A percentile compares a stretch with the other conserved stretches of the same genome.
phyloP scores from a whole-genome alignment of 2,329 filamentous ascomycete genomes.

The Claviceps sp. region DNA sequence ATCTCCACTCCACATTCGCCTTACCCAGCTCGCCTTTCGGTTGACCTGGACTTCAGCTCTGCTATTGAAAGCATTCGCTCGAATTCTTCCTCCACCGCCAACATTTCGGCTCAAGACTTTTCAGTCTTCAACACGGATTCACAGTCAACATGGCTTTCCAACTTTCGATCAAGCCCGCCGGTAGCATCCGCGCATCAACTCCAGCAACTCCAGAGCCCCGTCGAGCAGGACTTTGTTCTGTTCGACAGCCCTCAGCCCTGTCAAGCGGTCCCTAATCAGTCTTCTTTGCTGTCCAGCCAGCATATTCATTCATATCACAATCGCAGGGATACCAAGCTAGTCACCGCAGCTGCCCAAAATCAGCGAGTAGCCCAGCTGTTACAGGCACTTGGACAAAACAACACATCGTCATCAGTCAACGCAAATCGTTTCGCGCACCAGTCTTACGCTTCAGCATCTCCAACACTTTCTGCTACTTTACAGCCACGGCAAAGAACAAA shows the following conservation, averaged over 20 bases:
- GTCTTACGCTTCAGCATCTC: conserved; percentile 56
- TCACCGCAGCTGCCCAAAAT: conserved; percentile 33
- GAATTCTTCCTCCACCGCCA: conserved; percentile 41
- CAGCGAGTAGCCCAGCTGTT: conserved; percentile 46
- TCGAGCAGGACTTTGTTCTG: conserved; percentile 63
- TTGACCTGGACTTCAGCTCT: conserved; percentile 55
- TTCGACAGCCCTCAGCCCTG: conserved; percentile 42
- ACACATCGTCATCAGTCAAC: conserved; percentile 38
- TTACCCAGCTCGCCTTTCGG: conserved; percentile 40
- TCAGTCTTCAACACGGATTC: conserved; percentile 75
- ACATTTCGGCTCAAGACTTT: conserved; percentile 52
- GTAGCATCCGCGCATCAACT: conserved; percentile 45
- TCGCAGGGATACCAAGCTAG: conserved; percentile 27
- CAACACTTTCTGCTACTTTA: conserved; percentile 44
- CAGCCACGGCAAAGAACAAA: conserved; percentile 33
- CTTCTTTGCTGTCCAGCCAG: conserved; percentile 26
- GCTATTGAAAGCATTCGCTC: conserved; percentile 43
- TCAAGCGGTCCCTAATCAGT: conserved; percentile 21
- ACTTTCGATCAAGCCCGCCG: conserved; percentile 50
- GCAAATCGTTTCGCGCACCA: conserved; percentile 44
- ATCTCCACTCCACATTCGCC: conserved; percentile 32
- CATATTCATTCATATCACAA: conserved; percentile 34
- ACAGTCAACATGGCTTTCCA: conserved; percentile 68
- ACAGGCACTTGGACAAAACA: conserved; percentile 40
- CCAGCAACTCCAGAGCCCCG: conserved; percentile 39